Evolutionary conservation across 1,139 yeast genomes (phyloP).

Genomic region (Saccharomyces hybrid): DNA sequence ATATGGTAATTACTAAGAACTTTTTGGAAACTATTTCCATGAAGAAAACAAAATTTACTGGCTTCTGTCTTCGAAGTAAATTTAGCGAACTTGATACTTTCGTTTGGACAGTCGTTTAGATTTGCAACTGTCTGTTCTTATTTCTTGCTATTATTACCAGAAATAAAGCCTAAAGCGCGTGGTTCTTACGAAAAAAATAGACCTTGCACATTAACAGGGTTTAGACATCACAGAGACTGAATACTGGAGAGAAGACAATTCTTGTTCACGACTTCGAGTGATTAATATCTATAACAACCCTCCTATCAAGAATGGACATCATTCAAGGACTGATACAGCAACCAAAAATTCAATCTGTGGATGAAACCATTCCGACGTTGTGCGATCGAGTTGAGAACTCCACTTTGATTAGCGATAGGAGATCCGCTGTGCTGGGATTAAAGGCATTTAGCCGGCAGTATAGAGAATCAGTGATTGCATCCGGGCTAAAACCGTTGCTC

Average conservation of each 20-base stretch:
- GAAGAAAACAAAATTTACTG: background rate
- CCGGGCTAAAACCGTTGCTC: slow-evolving; percentile 73
- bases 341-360: slow-evolving; percentile 57
- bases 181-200: background rate
- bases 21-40: background rate
- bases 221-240: background rate
- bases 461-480: slow-evolving; percentile 84
- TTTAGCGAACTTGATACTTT: background rate
- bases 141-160: background rate
- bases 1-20: background rate
- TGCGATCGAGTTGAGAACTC: slow-evolving; percentile 86
- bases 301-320: slow-evolving; percentile 34
- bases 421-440: slow-evolving; percentile 85
- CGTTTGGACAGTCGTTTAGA: background rate
- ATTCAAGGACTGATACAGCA: slow-evolving; percentile 44
- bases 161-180: background rate
- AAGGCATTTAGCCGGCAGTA: slow-evolving; percentile 86
- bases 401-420: slow-evolving; percentile 70
- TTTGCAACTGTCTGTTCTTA: background rate
- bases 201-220: background rate
- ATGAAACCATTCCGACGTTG: slow-evolving; percentile 80
- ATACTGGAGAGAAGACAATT: background rate
- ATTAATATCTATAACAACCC: background rate
- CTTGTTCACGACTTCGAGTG: background rate
- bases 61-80: background rate